Conservation (phyloP, 257 asterid genomes). For the Phtheirospermum japonicum region DNA sequence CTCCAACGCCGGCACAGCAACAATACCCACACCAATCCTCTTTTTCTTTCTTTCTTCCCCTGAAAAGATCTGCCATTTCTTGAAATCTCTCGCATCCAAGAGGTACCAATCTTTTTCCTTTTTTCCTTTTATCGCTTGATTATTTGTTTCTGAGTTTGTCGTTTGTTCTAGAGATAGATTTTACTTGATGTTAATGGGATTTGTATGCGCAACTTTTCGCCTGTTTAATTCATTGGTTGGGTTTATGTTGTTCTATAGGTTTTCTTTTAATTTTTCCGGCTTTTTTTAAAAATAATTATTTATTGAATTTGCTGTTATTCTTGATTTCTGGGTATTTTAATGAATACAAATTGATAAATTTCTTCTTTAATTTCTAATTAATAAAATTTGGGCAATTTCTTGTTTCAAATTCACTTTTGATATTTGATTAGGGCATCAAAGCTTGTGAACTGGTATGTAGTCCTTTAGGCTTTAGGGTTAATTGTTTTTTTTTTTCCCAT, state of each 20-base stretch:
- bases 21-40: too few relatives aligned
- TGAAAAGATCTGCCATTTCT: too few relatives aligned
- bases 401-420: not conserved
- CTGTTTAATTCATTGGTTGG: not conserved
- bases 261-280: not conserved
- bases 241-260: slow-evolving; percentile 7
- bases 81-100: not conserved
- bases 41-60: too few relatives aligned
- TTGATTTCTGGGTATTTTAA: not conserved
- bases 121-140: not conserved
- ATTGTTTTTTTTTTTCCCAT: not conserved
- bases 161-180: not conserved
- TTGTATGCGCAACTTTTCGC: not conserved
- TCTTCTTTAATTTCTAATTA: too few relatives aligned
- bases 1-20: too few relatives aligned
- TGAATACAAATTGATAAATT: too few relatives aligned
- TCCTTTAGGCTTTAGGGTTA: not conserved
- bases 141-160: too few relatives aligned
- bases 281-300: slow-evolving; percentile 2
- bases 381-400: not conserved
- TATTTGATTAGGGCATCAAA: not conserved
- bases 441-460: not conserved
- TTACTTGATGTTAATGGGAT: not conserved
- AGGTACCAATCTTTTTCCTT: slow-evolving; percentile 23
- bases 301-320: slow-evolving; percentile 6